These are phyloP conservation scores for Fusarium veterinarium DNA, from an alignment of 2,329 filamentous ascomycete species.

Conservation along the genomic window DNA sequence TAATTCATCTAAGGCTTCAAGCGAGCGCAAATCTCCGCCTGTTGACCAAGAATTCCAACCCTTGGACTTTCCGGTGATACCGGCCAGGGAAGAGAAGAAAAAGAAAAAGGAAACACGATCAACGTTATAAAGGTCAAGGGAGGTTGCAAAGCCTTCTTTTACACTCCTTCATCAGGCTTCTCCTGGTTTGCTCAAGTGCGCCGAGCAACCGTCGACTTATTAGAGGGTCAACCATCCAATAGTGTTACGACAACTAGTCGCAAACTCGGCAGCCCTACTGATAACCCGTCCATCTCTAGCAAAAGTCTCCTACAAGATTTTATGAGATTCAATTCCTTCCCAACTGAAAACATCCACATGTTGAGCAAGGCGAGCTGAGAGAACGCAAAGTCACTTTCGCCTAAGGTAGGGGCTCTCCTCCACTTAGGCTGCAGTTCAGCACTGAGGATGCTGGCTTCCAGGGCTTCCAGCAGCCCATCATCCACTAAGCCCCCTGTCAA, in stretches of 20 bases:
- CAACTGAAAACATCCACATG: conserved; percentile 1
- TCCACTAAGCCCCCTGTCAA: conserved; percentile 27
- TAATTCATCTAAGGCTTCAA: conserved; percentile 30
- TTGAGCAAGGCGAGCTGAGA: conserved; percentile 20
- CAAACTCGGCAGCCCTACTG: conserved; percentile 9
- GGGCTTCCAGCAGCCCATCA: conserved; percentile 33
- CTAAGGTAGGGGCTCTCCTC: neutral
- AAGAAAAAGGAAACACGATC: conserved; percentile 13
- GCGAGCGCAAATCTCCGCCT: conserved; percentile 40
- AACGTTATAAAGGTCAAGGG: conserved; percentile 17
- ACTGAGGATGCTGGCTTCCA: conserved; percentile 40
- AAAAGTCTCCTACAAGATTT: neutral
- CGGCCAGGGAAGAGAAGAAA: conserved; percentile 3
- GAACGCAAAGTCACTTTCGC: neutral
- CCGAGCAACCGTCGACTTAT: neutral
- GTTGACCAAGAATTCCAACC: conserved; percentile 25
- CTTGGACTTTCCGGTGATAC: conserved; percentile 22
- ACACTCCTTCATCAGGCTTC: neutral
- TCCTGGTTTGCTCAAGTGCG: neutral
- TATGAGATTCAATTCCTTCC: neutral
- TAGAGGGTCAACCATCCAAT: conserved; percentile 5
- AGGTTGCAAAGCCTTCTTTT: neutral
- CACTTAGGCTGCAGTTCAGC: conserved; percentile 6
- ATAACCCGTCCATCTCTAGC: neutral
- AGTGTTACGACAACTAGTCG: conserved; percentile 18